phyloP scores from a whole-genome alignment of 495 filamentous ascomycete genomes.

The Gamarada debralockiae region DNA sequence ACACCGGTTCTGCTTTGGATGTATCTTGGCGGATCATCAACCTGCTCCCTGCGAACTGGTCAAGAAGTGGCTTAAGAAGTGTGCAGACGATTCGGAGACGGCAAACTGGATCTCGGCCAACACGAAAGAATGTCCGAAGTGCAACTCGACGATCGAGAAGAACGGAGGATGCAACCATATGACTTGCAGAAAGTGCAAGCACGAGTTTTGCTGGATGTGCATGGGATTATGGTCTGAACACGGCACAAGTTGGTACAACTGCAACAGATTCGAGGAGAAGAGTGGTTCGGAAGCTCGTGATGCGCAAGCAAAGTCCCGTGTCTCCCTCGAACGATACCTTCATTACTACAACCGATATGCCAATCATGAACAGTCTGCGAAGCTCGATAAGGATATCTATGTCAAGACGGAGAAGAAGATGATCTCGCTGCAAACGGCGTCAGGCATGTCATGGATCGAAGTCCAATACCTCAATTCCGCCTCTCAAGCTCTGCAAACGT shows the following conservation, averaged over 20 bases:
- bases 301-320: slow-evolving; percentile 83
- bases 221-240: slow-evolving; percentile 99
- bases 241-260: slow-evolving; percentile 99
- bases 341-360: slow-evolving; percentile 99
- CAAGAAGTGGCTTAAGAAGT: slow-evolving; percentile 97
- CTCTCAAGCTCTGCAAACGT: slow-evolving; percentile 90
- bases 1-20: slow-evolving; percentile 94
- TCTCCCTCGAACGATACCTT: slow-evolving; percentile 87
- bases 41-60: slow-evolving; percentile 88
- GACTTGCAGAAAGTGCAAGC: slow-evolving; percentile 97
- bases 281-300: slow-evolving; percentile 85
- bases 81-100: slow-evolving; percentile 96
- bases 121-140: slow-evolving; percentile 96
- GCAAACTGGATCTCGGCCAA: slow-evolving; percentile 99
- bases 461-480: slow-evolving; percentile 94
- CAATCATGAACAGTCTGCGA: slow-evolving; percentile 97
- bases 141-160: slow-evolving; percentile 96
- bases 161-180: slow-evolving; percentile 99
- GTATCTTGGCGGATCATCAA: slow-evolving; percentile 85
- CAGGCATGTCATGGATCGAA: slow-evolving; percentile 98
- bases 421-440: slow-evolving; percentile 87
- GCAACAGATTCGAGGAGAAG: slow-evolving; percentile 95
- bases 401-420: slow-evolving; percentile 98
- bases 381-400: slow-evolving; percentile 93
- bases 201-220: slow-evolving; percentile 99